Percentiles rank a stretch among this genome's conserved stretches.
Evolutionary conservation across 148 eudicot species (phyloP).

Genomic region (Camellia granthamiana): DNA sequence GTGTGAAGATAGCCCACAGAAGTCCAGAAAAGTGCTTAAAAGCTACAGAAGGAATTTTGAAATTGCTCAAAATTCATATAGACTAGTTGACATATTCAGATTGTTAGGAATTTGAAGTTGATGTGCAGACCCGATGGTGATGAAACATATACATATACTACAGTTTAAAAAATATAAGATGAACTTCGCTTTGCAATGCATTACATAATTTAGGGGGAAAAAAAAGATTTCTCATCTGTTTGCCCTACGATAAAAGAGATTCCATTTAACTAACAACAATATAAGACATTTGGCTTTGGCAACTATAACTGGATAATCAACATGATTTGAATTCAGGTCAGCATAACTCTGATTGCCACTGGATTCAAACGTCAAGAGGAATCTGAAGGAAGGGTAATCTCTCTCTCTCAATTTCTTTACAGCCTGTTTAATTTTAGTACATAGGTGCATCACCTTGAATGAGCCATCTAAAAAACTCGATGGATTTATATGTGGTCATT

Average conservation of each 20-base stretch:
- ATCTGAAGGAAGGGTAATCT: conserved; percentile 15
- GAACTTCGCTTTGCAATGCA: background rate
- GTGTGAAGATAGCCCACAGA: background rate
- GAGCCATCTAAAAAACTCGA: background rate
- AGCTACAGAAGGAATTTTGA: background rate
- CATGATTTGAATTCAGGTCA: conserved; percentile 19
- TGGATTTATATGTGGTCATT: background rate
- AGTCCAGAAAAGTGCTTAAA: background rate
- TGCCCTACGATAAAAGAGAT: background rate
- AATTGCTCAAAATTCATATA: background rate
- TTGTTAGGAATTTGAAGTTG: background rate
- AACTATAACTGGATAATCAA: background rate
- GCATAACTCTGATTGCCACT: conserved; percentile 31
- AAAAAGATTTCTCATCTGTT: too few species aligned
- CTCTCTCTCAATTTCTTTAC: background rate
- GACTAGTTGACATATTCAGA: background rate
- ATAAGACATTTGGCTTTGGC: too few species aligned
- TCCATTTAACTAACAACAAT: too few species aligned
- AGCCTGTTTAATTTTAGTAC: background rate
- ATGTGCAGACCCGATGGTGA: background rate
- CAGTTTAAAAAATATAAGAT: background rate
- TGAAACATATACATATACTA: background rate
- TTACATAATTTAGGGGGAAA: background rate
- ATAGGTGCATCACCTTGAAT: conserved; percentile 4
- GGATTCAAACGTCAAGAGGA: conserved; percentile 32